Evolutionary conservation across 345 rosid species (phyloP), one percentile per base, ranked within the genome.

Genomic region (Balakata baccata): DNA sequence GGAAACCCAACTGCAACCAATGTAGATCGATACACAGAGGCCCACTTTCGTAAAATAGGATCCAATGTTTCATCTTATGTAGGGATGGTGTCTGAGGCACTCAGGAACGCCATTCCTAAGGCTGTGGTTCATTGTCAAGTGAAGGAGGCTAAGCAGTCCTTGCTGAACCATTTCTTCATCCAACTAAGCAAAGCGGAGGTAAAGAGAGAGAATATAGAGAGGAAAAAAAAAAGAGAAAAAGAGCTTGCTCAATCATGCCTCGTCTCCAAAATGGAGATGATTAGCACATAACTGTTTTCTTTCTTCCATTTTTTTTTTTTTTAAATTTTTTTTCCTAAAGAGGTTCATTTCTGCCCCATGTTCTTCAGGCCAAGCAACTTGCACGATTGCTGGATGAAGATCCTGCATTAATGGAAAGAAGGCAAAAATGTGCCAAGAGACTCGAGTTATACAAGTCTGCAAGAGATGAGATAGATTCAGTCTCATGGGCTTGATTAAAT

Each of bases 41-140:
- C 84, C 23, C 89, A 87, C 68, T 88, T 81, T 65, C 78, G 83
- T 59, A 87, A 88, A 68, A 89, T 87, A 65, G 89, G 88, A 67
- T 79, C 89, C 68, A 87, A 85, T 66, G 84, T 88, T 13, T 80
- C 88, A 50, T 84, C 87, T 20, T 89, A 89, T 34, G 34, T 89
- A 8, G 83, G 78, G 8, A 87, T 87, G 91, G 90, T 89, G 54
- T 80, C 91, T 1, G 85, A 82, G 64, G 82, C 85, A 41, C 84
- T 89, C 60, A 82, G 71, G 85, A 73, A 69, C 70, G 75, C 87
- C 38, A 86, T 89, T 64, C 94, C 94, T 5, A 89, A 89, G 73
- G 89, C 91, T 50, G 87, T 89, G 58, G 92, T 87, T 38, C 76
- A 84, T 74, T 89, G 94, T 75, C 94, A 89, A 81, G 90, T 89